Conservation (phyloP, 495 filamentous ascomycete species). For the Cladorrhinum samala region DNA sequence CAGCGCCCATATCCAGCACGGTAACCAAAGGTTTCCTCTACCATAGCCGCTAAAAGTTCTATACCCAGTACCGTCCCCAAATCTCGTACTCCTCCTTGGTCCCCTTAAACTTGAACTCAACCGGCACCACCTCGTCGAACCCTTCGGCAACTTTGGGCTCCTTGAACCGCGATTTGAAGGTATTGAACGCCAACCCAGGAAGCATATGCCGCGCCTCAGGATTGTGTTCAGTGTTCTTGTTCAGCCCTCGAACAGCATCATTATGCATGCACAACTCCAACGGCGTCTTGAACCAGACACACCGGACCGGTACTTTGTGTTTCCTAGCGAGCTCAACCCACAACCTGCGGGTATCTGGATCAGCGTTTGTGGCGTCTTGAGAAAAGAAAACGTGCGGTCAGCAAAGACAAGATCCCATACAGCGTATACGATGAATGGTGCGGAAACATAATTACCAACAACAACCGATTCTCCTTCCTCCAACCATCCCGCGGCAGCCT, state of each 20-base stretch:
- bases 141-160: conserved; percentile 71
- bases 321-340: conserved; percentile 72
- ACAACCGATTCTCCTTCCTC: conserved; percentile 60
- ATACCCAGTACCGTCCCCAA: conserved; percentile 73
- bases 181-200: conserved; percentile 71
- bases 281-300: conserved; percentile 74
- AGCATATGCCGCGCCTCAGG: conserved; percentile 71
- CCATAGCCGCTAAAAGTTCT: neutral
- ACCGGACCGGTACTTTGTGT: conserved; percentile 68
- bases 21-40: neutral
- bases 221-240: conserved; percentile 59
- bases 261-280: conserved; percentile 80
- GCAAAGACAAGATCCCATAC: neutral
- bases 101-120: conserved; percentile 54
- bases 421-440: no score
- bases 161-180: conserved; percentile 62
- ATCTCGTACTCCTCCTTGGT: conserved; percentile 51
- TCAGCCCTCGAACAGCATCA: conserved; percentile 73
- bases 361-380: conserved; percentile 83
- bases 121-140: conserved; percentile 68
- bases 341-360: conserved; percentile 61
- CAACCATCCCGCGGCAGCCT: conserved; percentile 61
- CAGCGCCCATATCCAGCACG: neutral
- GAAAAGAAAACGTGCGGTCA: neutral
- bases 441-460: conserved; percentile 39